phyloP scores from a whole-genome alignment of 805 yeast species.

The Groenewaldozyma salmanticensis region DNA sequence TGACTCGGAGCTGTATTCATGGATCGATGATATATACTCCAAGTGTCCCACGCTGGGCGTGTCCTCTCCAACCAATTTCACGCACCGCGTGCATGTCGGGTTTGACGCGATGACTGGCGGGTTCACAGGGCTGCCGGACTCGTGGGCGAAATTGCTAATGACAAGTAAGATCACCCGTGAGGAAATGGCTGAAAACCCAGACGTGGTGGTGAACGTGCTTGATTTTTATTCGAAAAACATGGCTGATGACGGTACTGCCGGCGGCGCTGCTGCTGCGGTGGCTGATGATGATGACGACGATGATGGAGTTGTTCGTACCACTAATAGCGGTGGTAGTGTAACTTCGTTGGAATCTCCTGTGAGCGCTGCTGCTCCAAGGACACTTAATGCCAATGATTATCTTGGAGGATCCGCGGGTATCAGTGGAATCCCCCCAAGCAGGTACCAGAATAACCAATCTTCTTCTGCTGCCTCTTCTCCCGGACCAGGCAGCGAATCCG shows the following conservation, averaged over 20 bases:
- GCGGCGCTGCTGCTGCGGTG: constrained; percentile 12
- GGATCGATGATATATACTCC: constrained; percentile 75
- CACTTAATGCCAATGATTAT: not conserved
- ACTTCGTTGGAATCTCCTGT: not conserved
- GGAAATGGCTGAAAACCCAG: constrained; percentile 87
- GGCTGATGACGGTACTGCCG: constrained; percentile 8
- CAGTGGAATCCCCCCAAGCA: too few relatives aligned
- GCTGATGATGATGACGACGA: constrained; percentile 1
- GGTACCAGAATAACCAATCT: too few relatives aligned
- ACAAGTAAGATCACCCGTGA: constrained; percentile 81
- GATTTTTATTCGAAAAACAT: constrained; percentile 48
- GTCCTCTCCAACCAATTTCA: constrained; percentile 87
- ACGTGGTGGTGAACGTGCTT: constrained; percentile 86
- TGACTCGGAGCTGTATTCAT: constrained; percentile 70
- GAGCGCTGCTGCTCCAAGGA: not conserved
- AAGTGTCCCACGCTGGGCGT: constrained; percentile 41
- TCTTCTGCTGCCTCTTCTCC: not conserved
- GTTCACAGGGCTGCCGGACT: constrained; percentile 85
- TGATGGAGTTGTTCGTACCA: constrained; percentile 1
- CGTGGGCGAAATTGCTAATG: constrained; percentile 77
- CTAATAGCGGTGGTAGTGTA: constrained; percentile 15
- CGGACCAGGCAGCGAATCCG: not conserved
- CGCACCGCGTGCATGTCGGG: constrained; percentile 93
- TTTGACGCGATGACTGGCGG: constrained; percentile 76
- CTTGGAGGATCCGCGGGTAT: too few relatives aligned